Conservation (phyloP, 306 rosid species). For the Mimosa pudica region DNA sequence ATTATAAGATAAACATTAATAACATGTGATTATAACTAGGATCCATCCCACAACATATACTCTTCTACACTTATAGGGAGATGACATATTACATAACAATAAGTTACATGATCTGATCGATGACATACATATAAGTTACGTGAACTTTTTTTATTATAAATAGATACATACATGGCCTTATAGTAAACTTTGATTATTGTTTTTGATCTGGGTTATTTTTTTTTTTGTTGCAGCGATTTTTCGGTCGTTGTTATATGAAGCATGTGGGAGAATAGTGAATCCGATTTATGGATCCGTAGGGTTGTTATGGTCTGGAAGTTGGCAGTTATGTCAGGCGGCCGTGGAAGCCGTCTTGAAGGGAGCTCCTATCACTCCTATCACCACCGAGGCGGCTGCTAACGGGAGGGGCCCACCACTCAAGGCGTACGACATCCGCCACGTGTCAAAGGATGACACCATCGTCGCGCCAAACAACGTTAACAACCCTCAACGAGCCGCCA, state of each 20-base stretch:
- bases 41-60: no score
- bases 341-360: constrained; percentile 92
- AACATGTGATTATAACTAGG: no score
- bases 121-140: no score
- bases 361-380: constrained; percentile 77
- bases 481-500: constrained; percentile 44
- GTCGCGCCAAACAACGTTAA: constrained; percentile 63
- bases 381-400: constrained; percentile 71
- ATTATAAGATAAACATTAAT: no score
- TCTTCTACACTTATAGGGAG: no score
- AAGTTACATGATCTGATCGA: no score
- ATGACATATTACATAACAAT: no score
- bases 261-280: constrained; percentile 92
- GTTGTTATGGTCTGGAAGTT: constrained; percentile 93
- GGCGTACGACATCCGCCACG: constrained; percentile 91
- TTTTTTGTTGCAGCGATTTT: constrained; percentile 63
- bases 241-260: constrained; percentile 85
- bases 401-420: constrained; percentile 85
- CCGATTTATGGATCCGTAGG: constrained; percentile 97
- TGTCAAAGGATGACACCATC: constrained; percentile 84
- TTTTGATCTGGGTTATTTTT: not conserved
- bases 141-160: no score
- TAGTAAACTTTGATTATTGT: not conserved
- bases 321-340: constrained; percentile 95
- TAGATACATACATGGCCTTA: no score